Percentiles rank a stretch among this genome's conserved stretches.
Evolutionary conservation across 2,329 filamentous ascomycete genomes (phyloP).

Genomic region (Teratosphaeria viscida): DNA sequence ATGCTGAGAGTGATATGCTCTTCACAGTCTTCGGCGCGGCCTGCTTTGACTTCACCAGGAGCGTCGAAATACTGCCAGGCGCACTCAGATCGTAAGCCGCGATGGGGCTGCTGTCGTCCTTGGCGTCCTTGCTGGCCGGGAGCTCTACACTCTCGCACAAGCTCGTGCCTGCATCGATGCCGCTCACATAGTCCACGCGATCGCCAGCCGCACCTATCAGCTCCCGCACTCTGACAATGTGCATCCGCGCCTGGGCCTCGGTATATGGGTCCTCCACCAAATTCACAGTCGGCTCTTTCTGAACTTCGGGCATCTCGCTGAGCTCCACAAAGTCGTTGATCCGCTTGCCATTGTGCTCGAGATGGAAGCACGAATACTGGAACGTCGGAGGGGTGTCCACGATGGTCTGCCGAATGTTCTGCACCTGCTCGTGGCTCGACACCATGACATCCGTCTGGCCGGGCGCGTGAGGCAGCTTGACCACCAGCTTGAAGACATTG

Average conservation of each 20-base stretch:
- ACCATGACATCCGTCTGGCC: constrained; percentile 80
- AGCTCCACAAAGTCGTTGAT: constrained; percentile 94
- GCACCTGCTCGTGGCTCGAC: constrained; percentile 79
- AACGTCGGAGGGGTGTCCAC: constrained; percentile 88
- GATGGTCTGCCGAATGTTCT: constrained; percentile 92
- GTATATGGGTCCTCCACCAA: constrained; percentile 94
- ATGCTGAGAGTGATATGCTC: constrained; percentile 74
- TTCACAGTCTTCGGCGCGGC: constrained; percentile 83
- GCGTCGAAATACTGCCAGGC: constrained; percentile 54
- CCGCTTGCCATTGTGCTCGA: constrained; percentile 77
- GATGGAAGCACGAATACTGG: constrained; percentile 97
- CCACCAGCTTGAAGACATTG: constrained; percentile 58
- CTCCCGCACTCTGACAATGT: constrained; percentile 81
- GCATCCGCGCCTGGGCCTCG: constrained; percentile 94
- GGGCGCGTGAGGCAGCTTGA: constrained; percentile 71
- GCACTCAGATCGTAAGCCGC: constrained; percentile 69
- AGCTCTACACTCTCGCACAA: constrained; percentile 66
- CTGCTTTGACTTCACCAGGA: constrained; percentile 53
- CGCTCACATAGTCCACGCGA: constrained; percentile 76
- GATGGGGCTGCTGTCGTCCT: constrained; percentile 35
- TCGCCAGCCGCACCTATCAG: constrained; percentile 86
- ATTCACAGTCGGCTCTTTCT: constrained; percentile 64
- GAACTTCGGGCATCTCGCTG: constrained; percentile 74
- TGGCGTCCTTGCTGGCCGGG: constrained; percentile 13
- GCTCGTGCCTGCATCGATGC: constrained; percentile 73